These are phyloP conservation scores for Prunus yedoensis DNA, from an alignment of 331 rosid species.

Conservation along the genomic window DNA sequence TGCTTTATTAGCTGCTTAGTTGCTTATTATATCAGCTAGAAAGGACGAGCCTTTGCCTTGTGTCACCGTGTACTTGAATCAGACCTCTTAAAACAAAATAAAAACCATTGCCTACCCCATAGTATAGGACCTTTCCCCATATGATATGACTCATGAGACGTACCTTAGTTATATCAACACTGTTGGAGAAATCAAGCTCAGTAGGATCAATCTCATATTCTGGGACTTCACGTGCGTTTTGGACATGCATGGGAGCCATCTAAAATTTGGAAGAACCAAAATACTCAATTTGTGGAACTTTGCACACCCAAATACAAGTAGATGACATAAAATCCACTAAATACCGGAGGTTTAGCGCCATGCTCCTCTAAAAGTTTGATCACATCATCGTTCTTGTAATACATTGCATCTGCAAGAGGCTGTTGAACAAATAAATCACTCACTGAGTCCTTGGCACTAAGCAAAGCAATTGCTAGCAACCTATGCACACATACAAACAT, in stretches of 20 bases:
- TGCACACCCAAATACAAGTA: background rate
- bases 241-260: constrained; percentile 91
- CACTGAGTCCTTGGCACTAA: background rate
- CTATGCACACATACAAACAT: background rate
- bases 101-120: background rate
- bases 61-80: background rate
- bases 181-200: constrained; percentile 82
- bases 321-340: background rate
- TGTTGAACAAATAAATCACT: constrained; percentile 26
- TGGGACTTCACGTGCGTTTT: constrained; percentile 71
- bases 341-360: constrained; percentile 77
- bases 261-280: constrained; percentile 18
- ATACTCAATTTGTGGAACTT: background rate
- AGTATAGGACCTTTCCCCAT: background rate
- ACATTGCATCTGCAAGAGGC: constrained; percentile 93
- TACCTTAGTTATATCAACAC: constrained; percentile 77
- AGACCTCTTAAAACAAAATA: background rate
- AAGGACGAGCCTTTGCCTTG: background rate
- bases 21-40: no score
- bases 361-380: constrained; percentile 76
- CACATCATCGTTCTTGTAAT: constrained; percentile 73
- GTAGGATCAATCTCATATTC: constrained; percentile 82
- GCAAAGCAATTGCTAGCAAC: background rate
- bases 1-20: no score
- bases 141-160: background rate